Evolutionary conservation across 106 monocot species (phyloP).

Genomic region (Dendrobium nobile): DNA sequence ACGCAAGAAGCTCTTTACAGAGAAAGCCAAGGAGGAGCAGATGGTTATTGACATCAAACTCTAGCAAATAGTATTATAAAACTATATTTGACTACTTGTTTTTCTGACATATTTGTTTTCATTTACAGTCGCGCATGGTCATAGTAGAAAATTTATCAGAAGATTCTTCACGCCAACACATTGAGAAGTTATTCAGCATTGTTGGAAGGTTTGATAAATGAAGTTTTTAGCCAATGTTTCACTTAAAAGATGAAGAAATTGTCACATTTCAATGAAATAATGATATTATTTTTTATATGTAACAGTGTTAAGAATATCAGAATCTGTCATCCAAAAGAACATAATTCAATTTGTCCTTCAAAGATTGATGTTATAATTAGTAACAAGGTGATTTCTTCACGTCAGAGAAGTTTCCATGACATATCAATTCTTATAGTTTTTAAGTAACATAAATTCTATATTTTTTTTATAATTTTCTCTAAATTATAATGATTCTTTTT

Average conservation of each 20-base stretch:
- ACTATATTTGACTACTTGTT: not conserved
- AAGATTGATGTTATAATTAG: constrained; percentile 38
- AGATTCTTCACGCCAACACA: constrained; percentile 51
- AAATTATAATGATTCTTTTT: not conserved
- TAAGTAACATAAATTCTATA: not conserved
- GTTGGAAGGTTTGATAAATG: constrained; percentile 31
- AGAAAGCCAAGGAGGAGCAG: constrained; percentile 68
- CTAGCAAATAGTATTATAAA: not conserved
- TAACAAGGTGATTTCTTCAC: constrained; percentile 50
- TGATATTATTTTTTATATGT: no score
- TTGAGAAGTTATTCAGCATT: constrained; percentile 67
- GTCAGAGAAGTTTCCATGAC: no score
- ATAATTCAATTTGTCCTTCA: not conserved
- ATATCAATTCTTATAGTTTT: not conserved
- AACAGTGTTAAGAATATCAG: no score
- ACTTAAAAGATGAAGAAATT: no score
- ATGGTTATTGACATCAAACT: constrained; percentile 37
- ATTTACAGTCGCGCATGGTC: constrained; percentile 57
- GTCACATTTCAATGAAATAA: no score
- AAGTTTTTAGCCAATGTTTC: no score
- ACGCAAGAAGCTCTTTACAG: constrained; percentile 52
- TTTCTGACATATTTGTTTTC: not conserved
- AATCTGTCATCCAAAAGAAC: no score
- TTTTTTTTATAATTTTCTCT: constrained; percentile 9
- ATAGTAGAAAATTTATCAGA: constrained; percentile 77